Base-by-base conservation (phyloP, 345 rosid species). In the Nephelium lappaceum region DNA sequence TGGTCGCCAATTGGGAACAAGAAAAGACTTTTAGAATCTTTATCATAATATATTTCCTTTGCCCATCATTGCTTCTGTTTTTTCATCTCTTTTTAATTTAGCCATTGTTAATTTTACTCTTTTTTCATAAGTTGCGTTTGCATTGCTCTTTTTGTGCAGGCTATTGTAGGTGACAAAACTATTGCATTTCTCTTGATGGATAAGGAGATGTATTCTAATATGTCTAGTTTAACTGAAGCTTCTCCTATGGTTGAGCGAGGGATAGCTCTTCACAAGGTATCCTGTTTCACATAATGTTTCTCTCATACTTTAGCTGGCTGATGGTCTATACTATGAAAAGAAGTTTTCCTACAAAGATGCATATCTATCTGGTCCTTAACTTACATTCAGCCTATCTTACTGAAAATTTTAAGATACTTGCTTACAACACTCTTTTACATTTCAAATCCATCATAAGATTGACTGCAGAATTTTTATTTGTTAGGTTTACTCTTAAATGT, bases 91-190 rank as follows among this genome's bases (percentile, higher is more conserved):
- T 49, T 73, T 57, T 24, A 45, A n/a, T 71, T 74, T 73, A 47
- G 23, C 16, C 16, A 6, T 75, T 69, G 51, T 36, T 8, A 58
- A 11, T 66, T 69, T 47, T 53, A 5, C 45, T 66, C 63, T 42
- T 69, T 41, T 21, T 81, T 42, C 11, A 6, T 43, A 45, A 69
- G 58, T 58, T 73, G 85, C 70, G 67, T 58, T 39, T 72, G 63
- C 70, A 43, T 67, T 51, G 11, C 61, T 76, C 67, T 85, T 53
- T 81, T 76, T 75, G 27, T 74, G 77, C 85, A 92, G 97, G 83
- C 97, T 55, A 91, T 92, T 77, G 94, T 92, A 12, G 97, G 97
- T 76, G 97, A 91, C 86, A 91, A 89, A 85, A 92, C 94, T 63
- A 82, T 92, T 36, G 85, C 97, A 16, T 92, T 91, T 83, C 72